These are phyloP conservation scores for Toxicodendron radicans DNA, from an alignment of 345 rosid species.

Conservation along the genomic window DNA sequence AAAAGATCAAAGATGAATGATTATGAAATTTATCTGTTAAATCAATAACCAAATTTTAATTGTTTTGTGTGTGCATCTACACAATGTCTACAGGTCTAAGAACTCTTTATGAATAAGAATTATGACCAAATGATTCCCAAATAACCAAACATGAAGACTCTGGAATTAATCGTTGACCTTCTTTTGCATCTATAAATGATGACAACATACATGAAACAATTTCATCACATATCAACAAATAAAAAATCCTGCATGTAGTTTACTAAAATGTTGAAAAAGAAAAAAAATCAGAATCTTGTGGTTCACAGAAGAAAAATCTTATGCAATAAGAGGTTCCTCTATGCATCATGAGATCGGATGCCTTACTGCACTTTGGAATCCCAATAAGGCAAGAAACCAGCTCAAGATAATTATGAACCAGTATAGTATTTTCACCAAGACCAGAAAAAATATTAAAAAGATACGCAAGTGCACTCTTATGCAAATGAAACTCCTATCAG, in stretches of 20 bases:
- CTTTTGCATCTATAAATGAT: background rate
- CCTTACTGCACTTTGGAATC: background rate
- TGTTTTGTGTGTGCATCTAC: background rate
- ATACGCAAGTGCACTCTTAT: background rate
- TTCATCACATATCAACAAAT: background rate
- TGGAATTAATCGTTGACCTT: background rate
- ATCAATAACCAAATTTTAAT: background rate
- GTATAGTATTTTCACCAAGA: background rate
- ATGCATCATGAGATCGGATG: background rate
- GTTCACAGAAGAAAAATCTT: background rate
- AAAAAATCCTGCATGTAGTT: background rate
- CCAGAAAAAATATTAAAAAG: background rate
- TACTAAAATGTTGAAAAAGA: background rate
- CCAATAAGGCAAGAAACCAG: background rate
- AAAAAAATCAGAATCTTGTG: background rate
- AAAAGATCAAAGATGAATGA: slow-evolving; percentile 3
- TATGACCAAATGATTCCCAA: background rate
- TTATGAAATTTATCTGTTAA: background rate
- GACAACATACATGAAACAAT: background rate
- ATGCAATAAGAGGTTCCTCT: background rate
- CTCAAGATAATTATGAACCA: background rate
- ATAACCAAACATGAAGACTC: background rate
- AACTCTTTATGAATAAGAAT: background rate
- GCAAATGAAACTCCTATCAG: background rate
- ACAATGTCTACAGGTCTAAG: background rate